Evolutionary conservation across 192 early-diverging fungal species (phyloP), one percentile per base, ranked within the genome.

Genomic region (Linnemannia hyalina): DNA sequence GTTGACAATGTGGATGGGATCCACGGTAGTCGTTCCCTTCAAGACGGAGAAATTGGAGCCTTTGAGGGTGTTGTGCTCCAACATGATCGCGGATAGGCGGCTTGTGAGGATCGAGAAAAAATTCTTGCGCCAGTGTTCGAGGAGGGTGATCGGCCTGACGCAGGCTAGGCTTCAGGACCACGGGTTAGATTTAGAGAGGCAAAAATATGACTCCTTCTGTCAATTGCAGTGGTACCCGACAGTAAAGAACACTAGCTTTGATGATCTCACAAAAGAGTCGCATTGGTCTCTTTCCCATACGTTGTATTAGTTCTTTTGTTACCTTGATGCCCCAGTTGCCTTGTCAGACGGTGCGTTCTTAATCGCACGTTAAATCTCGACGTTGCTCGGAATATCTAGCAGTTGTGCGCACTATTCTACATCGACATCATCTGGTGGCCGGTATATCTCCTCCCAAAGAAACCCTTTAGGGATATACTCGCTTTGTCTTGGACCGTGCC

Each of bases 1-100:
- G 13, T 78, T 69, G 32, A 71, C 36, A 26, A 70, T 54, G 68
- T 78, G 76, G 47, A 78, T 78, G 3, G 75, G 75, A 9, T 76
- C 75, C 42, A 40, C 65, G 11, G 75, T 76, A 0, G 40, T 46
- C 6, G 75, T 77, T 8, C 75, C 75, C 13, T 55, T 29, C 2
- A 77, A 63, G 0, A 77, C 75, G 18, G 75, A 46, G 63, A 77
- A 68, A n/a, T 77, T 63, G 38, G 60, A 2, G 9, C 75, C 75
- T n/a, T n/a, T 41, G 6, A 77, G 60, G 75, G 68, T 68, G 22
- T 22, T 26, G 65, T n/a, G n/a, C n/a, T n/a, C n/a, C n/a, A n/a
- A n/a, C n/a, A n/a, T n/a, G n/a, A n/a, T n/a, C n/a, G n/a, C n/a
- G n/a, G n/a, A n/a, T n/a, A n/a, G n/a, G n/a, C n/a, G n/a, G n/a